phyloP scores from a whole-genome alignment of 345 rosid genomes.

The Aurinia saxatilis region DNA sequence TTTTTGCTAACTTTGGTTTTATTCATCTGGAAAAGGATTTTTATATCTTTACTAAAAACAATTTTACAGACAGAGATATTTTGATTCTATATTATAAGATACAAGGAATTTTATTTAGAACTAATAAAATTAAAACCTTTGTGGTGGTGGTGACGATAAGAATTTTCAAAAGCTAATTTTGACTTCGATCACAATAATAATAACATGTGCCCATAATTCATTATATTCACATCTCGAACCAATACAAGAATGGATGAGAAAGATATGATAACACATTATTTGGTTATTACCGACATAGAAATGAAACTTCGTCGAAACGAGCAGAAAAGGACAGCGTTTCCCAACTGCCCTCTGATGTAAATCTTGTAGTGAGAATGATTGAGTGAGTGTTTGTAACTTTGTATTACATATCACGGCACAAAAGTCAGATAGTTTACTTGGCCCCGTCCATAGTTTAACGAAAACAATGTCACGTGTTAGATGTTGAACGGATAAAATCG shows the following conservation, averaged over 20 bases:
- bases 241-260: no score
- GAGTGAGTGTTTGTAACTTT: neutral
- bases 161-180: slow-evolving; percentile 2
- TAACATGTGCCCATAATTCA: neutral
- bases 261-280: no score
- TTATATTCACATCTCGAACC: no score
- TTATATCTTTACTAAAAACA: no score
- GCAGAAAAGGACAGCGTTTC: neutral
- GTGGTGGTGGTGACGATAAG: neutral
- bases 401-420: slow-evolving; percentile 5
- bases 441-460: no score
- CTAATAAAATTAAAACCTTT: neutral
- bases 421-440: no score
- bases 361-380: neutral
- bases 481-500: no score
- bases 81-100: neutral
- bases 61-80: neutral
- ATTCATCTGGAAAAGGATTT: neutral
- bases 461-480: no score
- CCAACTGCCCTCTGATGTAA: slow-evolving; percentile 7
- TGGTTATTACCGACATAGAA: slow-evolving; percentile 17
- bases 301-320: slow-evolving; percentile 10
- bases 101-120: neutral
- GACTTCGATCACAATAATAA: neutral
- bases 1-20: neutral